These are phyloP conservation scores for Tuber umbilicatum DNA, from an alignment of 495 filamentous ascomycete genomes.

Conservation along the genomic window DNA sequence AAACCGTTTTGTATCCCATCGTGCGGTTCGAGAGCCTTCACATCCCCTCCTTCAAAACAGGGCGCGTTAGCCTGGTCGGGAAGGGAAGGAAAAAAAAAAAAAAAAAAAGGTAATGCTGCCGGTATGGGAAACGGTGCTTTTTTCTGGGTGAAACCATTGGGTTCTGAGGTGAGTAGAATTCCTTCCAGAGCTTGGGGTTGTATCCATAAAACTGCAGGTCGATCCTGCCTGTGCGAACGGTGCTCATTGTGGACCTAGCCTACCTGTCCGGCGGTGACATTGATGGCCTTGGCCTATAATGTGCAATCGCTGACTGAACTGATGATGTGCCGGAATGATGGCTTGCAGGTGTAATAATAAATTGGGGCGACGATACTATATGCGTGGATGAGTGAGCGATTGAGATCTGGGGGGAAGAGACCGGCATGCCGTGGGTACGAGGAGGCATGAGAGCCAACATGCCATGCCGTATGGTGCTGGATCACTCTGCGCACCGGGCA, in stretches of 20 bases:
- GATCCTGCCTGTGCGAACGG: background rate
- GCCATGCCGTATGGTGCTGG: background rate
- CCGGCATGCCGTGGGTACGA: background rate
- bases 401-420: background rate
- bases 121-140: background rate
- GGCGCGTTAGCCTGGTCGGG: background rate
- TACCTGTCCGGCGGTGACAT: background rate
- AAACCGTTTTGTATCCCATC: background rate
- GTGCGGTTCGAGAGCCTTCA: constrained; percentile 1
- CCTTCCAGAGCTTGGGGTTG: background rate
- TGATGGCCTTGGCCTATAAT: background rate
- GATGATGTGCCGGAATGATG: background rate
- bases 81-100: background rate
- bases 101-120: background rate
- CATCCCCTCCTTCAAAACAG: background rate
- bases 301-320: background rate
- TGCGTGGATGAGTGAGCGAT: background rate
- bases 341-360: background rate
- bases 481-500: background rate
- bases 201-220: background rate
- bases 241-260: background rate
- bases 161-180: background rate
- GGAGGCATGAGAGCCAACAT: background rate
- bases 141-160: background rate
- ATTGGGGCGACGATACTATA: background rate